phyloP scores from a whole-genome alignment of 306 rosid species.

The Dalbergia cochinchinensis region DNA sequence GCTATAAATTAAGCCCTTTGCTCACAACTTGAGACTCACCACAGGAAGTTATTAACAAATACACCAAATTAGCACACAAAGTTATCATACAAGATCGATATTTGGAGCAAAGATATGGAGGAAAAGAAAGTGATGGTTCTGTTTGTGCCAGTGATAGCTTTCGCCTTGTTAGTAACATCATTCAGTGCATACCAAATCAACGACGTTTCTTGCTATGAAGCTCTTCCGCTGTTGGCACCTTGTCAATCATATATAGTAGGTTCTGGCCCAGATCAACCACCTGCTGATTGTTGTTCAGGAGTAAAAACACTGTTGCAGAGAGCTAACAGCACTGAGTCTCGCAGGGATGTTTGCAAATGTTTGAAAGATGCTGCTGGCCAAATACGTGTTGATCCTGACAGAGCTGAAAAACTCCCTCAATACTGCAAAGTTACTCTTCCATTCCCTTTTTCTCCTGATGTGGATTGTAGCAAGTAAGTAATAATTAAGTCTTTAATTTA shows the following conservation, averaged over 20 bases:
- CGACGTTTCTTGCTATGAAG: background rate
- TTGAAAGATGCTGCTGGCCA: background rate
- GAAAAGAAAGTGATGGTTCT: background rate
- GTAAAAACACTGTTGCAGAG: background rate
- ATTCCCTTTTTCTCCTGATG: background rate
- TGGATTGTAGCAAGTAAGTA: background rate
- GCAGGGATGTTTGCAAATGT: background rate
- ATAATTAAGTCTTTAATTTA: too few species aligned
- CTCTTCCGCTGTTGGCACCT: background rate
- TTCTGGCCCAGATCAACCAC: background rate
- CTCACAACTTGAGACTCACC: too few species aligned
- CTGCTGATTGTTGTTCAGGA: background rate
- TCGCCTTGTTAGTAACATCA: background rate
- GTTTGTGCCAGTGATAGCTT: background rate
- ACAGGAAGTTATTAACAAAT: too few species aligned
- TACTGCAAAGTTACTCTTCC: background rate
- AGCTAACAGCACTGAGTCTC: background rate
- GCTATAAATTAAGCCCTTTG: too few species aligned
- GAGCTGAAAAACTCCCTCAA: background rate
- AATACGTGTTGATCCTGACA: background rate
- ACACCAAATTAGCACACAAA: too few species aligned
- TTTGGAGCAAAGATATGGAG: background rate
- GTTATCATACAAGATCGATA: too few species aligned
- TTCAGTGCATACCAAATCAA: background rate
- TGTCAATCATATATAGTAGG: background rate